Percentiles rank a stretch among this genome's conserved stretches.
phyloP scores from a whole-genome alignment of 2,329 filamentous ascomycete genomes.

The Hypoxylon sp. region DNA sequence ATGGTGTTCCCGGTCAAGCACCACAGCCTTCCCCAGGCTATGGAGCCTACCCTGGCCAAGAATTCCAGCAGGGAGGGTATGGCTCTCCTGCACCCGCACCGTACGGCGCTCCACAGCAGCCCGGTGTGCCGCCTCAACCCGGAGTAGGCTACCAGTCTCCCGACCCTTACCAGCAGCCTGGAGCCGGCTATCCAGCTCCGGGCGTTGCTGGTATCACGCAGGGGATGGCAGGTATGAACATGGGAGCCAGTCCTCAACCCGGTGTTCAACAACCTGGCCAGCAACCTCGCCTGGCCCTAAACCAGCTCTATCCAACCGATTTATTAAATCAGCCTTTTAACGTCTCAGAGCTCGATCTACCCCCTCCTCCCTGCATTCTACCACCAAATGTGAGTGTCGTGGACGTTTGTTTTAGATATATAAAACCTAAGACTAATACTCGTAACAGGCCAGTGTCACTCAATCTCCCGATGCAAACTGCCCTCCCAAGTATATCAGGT shows the following conservation, averaged over 20 bases:
- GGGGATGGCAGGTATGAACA: conserved; percentile 87
- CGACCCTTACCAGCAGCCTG: conserved; percentile 74
- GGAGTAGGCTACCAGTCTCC: conserved; percentile 76
- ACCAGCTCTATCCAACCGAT: conserved; percentile 93
- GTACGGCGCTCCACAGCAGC: conserved; percentile 63
- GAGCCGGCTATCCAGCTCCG: conserved; percentile 61
- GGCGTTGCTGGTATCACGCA: conserved; percentile 82
- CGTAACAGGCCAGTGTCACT: conserved; percentile 83
- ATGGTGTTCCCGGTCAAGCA: conserved; percentile 59
- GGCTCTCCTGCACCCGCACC: conserved; percentile 49
- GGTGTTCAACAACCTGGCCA: conserved; percentile 65
- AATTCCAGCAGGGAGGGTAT: conserved; percentile 57
- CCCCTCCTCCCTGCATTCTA: conserved; percentile 90
- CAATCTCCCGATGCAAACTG: conserved; percentile 93
- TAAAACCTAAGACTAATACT: conserved; percentile 56
- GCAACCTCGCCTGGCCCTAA: conserved; percentile 72
- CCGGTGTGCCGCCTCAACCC: conserved; percentile 58
- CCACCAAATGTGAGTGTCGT: conserved; percentile 84
- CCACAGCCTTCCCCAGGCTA: conserved; percentile 65
- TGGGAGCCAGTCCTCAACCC: conserved; percentile 74
- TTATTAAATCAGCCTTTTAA: conserved; percentile 94
- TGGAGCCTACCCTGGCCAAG: conserved; percentile 69
- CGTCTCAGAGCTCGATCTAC: conserved; percentile 90
- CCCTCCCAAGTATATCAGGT: conserved; percentile 92
- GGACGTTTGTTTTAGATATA: not conserved